Base-by-base conservation (phyloP, 306 rosid species). In the Rosa chinensis region DNA sequence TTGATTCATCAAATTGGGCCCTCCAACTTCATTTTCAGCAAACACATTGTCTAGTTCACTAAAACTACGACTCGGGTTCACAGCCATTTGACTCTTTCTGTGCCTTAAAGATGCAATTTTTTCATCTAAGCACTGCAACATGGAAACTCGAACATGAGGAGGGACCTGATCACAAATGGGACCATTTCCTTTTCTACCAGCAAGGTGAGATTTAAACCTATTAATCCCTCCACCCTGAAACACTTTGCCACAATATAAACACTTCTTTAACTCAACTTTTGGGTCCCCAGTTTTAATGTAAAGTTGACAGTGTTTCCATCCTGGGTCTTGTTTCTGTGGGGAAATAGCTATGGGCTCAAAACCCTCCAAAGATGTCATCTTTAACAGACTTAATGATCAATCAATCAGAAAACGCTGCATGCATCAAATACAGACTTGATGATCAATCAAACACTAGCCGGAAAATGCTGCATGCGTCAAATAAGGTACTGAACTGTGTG, bases 211-310 rank as follows among this genome's bases (percentile, higher is more conserved):
- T 70, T 81, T 81, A 12, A 81, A 32, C 77, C 84, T 70, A 59
- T 25, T 63, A 48, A 81, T 81, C 72, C 77, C 84, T 68, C 84
- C 84, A 70, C 84, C 84, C 77, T 81, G 77, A 76, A 81, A 81
- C 84, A 76, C 25, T 53, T 81, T 81, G 28, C 84, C 77, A n/a
- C 84, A 81, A 49, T 81, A 81, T 2, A 76, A 17, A 76, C 84
- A 81, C 80, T 70, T 76, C 62, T 81, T 81, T 6, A 81, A 13
- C 72, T 81, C 58, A 37, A 49, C 77, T 48, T 39, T 81, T 20
- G 20, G 61, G 48, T 75, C 56, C 53, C 43, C 76, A 47, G n/a
- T 45, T 58, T 81, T 81, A 28, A 61, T 55, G 56, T 47, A 69
- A 21, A 81, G 4, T 53, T 81, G 77, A 25, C 80, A 75, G 71